Evolutionary conservation across 2,329 filamentous ascomycete genomes (phyloP).

Genomic region (Xylariales sp.): DNA sequence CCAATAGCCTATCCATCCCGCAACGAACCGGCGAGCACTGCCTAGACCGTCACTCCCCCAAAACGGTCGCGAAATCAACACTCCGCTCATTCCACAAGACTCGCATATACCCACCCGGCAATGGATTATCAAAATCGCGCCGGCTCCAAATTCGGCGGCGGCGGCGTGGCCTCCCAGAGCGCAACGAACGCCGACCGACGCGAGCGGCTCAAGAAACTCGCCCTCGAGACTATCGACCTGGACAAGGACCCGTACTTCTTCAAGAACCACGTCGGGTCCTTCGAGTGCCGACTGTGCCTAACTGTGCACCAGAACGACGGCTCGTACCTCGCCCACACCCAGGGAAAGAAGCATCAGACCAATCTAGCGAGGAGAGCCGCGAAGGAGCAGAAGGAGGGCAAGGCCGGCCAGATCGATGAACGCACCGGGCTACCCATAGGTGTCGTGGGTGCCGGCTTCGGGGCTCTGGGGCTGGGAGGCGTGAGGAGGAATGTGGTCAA

Average conservation of each 20-base stretch:
- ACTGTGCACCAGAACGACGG: constrained; percentile 99
- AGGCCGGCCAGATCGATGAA: constrained; percentile 62
- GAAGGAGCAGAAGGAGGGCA: constrained; percentile 89
- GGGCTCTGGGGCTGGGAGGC: constrained; percentile 49
- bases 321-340: constrained; percentile 96
- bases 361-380: constrained; percentile 93
- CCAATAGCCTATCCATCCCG: too few relatives aligned
- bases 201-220: constrained; percentile 94
- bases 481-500: constrained; percentile 83
- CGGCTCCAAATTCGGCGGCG: constrained; percentile 96
- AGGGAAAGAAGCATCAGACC: constrained; percentile 98
- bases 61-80: too few relatives aligned
- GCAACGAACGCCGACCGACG: constrained; percentile 95
- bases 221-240: constrained; percentile 96
- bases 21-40: too few relatives aligned
- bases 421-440: constrained; percentile 68
- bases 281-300: constrained; percentile 93
- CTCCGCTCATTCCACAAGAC: too few relatives aligned
- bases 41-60: too few relatives aligned
- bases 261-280: constrained; percentile 97
- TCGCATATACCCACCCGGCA: background rate
- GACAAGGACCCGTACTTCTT: constrained; percentile 99
- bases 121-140: constrained; percentile 87
- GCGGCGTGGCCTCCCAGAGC: constrained; percentile 88
- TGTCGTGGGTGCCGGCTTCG: constrained; percentile 66